Conservation (phyloP, 2,329 filamentous ascomycete species). For the Trichoderma asperellum region DNA sequence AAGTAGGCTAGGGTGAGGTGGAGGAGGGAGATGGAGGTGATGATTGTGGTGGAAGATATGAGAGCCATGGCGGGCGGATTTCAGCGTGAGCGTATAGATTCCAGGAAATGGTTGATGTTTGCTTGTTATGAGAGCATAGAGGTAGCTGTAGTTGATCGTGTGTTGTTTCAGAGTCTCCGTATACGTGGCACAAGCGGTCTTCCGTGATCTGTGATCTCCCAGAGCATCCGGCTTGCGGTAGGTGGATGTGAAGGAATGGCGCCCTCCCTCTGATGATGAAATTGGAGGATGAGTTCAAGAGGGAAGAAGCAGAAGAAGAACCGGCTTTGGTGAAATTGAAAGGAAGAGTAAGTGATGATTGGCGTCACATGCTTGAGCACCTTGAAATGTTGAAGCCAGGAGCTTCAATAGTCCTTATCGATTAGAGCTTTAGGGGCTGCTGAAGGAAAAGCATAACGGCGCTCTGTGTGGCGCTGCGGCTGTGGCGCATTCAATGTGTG, state of each 20-base stretch:
- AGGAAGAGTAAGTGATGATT: background rate
- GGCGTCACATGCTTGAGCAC: constrained; percentile 11
- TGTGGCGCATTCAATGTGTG: constrained; percentile 19
- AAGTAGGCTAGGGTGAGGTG: constrained; percentile 84
- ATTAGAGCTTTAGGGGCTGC: constrained; percentile 8
- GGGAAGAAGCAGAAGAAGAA: background rate
- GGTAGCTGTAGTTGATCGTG: background rate
- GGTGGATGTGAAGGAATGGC: too few species aligned
- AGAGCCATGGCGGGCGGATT: constrained; percentile 66
- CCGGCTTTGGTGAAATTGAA: background rate
- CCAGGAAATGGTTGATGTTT: background rate
- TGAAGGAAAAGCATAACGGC: background rate
- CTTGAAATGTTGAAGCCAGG: constrained; percentile 9
- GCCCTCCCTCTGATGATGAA: background rate
- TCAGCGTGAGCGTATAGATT: background rate
- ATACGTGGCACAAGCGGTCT: constrained; percentile 24
- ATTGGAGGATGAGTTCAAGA: background rate
- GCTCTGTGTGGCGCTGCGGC: constrained; percentile 10
- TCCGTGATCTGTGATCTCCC: background rate
- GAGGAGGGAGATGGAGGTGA: constrained; percentile 80
- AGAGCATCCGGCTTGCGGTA: background rate
- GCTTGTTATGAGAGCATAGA: background rate
- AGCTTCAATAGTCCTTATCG: constrained; percentile 20
- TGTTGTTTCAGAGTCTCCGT: background rate
- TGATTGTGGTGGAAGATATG: constrained; percentile 78